A percentile compares a stretch with the other conserved stretches of the same genome.
phyloP scores from a whole-genome alignment of 768 basidiomycete genomes.

The Tylopilus felleus region DNA sequence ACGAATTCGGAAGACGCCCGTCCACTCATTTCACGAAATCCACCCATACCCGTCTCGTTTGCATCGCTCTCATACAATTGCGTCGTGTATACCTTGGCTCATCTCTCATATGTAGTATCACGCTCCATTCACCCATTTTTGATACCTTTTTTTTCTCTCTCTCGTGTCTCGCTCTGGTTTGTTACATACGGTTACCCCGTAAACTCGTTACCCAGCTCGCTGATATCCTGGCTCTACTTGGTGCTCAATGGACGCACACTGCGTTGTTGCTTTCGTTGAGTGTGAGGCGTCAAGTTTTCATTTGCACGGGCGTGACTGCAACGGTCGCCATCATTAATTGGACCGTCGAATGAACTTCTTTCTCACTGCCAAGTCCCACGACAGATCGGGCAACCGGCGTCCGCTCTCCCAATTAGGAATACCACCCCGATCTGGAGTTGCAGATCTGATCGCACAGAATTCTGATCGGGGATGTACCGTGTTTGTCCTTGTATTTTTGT shows the following conservation, averaged over 20 bases:
- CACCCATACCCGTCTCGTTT: slow-evolving; percentile 34
- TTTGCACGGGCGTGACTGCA: slow-evolving; percentile 22
- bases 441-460: slow-evolving; percentile 34
- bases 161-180: slow-evolving; percentile 19
- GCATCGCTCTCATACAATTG: slow-evolving; percentile 37
- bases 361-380: slow-evolving; percentile 1
- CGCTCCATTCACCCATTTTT: slow-evolving; percentile 33
- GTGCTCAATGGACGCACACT: slow-evolving; percentile 14
- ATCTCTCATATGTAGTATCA: slow-evolving; percentile 37
- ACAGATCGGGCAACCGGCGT: slow-evolving; percentile 18
- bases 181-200: slow-evolving; percentile 39
- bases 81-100: slow-evolving; percentile 36
- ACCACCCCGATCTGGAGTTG: slow-evolving; percentile 16
- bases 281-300: slow-evolving; percentile 24
- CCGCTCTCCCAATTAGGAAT: slow-evolving; percentile 18
- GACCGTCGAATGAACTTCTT: slow-evolving; percentile 2
- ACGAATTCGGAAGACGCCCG: slow-evolving; percentile 36
- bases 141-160: slow-evolving; percentile 31
- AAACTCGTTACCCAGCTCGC: slow-evolving; percentile 33
- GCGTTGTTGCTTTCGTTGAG: slow-evolving; percentile 10
- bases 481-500: slow-evolving; percentile 17
- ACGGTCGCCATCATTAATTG: slow-evolving; percentile 10
- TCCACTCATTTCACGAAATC: slow-evolving; percentile 34
- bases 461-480: slow-evolving; percentile 32
- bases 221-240: slow-evolving; percentile 32